Conservation (phyloP, 768 basidiomycete genomes). For the Mycena pura region DNA sequence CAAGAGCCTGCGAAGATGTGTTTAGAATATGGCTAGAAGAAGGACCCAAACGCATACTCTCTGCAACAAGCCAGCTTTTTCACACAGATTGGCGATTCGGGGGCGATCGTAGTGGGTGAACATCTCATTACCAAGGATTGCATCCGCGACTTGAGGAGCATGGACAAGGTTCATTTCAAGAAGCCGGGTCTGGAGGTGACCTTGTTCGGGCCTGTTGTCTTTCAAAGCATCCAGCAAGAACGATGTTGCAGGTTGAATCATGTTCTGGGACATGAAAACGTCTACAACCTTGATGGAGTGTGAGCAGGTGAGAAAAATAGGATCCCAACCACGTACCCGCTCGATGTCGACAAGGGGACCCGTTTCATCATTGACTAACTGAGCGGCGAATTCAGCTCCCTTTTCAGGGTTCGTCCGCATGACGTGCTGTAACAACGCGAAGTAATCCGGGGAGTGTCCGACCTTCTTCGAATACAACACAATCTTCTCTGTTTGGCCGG, state of each 20-base stretch:
- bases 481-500: slow-evolving; percentile 98
- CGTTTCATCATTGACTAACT: slow-evolving; percentile 90
- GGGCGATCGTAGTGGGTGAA: slow-evolving; percentile 96
- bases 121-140: slow-evolving; percentile 99
- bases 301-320: slow-evolving; percentile 9
- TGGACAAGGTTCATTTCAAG: slow-evolving; percentile 98
- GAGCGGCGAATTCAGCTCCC: slow-evolving; percentile 96
- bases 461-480: slow-evolving; percentile 98
- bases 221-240: slow-evolving; percentile 98
- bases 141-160: slow-evolving; percentile 98
- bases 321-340: slow-evolving; percentile 56
- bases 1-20: slow-evolving; percentile 84
- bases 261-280: slow-evolving; percentile 99
- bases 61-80: slow-evolving; percentile 96
- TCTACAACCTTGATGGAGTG: slow-evolving; percentile 76
- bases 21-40: slow-evolving; percentile 10
- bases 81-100: slow-evolving; percentile 95
- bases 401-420: slow-evolving; percentile 98
- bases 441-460: slow-evolving; percentile 91
- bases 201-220: slow-evolving; percentile 98
- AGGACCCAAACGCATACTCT: slow-evolving; percentile 59
- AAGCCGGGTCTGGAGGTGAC: slow-evolving; percentile 92
- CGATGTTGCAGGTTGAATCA: slow-evolving; percentile 98
- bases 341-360: slow-evolving; percentile 95
- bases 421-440: slow-evolving; percentile 90